Evolutionary conservation across 208 protist genomes (phyloP).

Genomic region (Trypanosoma caninum): DNA sequence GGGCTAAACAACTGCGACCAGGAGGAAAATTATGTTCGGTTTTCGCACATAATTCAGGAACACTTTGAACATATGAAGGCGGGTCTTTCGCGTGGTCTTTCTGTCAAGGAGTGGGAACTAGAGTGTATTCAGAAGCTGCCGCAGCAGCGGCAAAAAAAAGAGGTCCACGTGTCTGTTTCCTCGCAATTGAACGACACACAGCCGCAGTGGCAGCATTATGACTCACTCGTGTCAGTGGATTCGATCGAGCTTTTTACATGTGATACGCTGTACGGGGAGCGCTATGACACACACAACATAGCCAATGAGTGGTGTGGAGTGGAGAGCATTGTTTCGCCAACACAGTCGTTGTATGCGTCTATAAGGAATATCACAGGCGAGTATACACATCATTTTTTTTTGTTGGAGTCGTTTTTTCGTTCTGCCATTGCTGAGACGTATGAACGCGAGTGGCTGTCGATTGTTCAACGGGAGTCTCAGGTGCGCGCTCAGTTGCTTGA

Average conservation of each 20-base stretch:
- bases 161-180: too few species aligned
- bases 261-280: not conserved
- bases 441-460: conserved; percentile 60
- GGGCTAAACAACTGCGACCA: conserved; percentile 28
- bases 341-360: not conserved
- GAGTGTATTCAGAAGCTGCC: too few species aligned
- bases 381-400: conserved; percentile 40
- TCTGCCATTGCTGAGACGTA: conserved; percentile 40
- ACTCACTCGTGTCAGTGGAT: too few species aligned
- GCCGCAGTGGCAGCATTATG: too few species aligned
- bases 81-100: conserved; percentile 9
- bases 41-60: conserved; percentile 16
- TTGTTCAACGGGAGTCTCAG: conserved; percentile 43
- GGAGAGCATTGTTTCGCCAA: not conserved
- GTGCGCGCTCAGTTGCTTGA: conserved; percentile 25
- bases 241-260: conserved; percentile 16
- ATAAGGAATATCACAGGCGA: conserved; percentile 37
- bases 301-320: not conserved
- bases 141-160: too few species aligned
- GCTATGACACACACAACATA: too few species aligned
- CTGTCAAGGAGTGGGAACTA: conserved; percentile 39
- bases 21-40: conserved; percentile 5
- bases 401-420: conserved; percentile 61
- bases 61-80: conserved; percentile 25
- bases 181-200: too few species aligned